Evolutionary conservation across 2,329 filamentous ascomycete genomes (phyloP), one percentile per base, ranked within the genome.

Genomic region (Emydomyces testavorans): DNA sequence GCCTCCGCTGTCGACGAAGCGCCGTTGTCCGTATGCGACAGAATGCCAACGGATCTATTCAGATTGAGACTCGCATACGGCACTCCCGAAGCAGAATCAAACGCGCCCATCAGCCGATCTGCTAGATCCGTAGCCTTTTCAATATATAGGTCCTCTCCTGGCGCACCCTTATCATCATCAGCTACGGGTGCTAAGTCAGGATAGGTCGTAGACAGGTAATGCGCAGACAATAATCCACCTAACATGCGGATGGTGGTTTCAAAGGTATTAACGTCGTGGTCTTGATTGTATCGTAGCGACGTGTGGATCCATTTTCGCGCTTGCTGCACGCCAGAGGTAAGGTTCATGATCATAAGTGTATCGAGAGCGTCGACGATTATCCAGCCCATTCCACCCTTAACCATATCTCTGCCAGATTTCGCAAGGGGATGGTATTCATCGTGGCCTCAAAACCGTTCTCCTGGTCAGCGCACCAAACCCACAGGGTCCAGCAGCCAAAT

Each of bases 191-290:
- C 88, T 55, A 94, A 73, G n/a, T 83, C 68, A 0, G 88, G 87
- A 56, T 82, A 90, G 47, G 78, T 76, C 20, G 79, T 92, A 18
- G 88, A 90, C n/a, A 98, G 74, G 65, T 96, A 96, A 64, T 98
- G 88, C 7, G 92, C 92, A 1, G 89, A 89, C 28, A 98, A 73
- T 35, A 98, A 72, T 8, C 92, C 92, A 13, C 92, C 92, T 42
- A 98, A 73, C 89, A 96, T 96, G 45, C 92, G 84, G 58, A 96
- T 96, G 0, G 90, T 96, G 6, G 90, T 96, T 70, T 98, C 92
- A 58, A 96, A 98, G 0, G 88, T 95, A 65, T 88, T 96, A 48
- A 98, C 90, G 62, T 95, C 87, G 63, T 95, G 88, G 59, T 95
- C 76, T 65, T 94, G 87, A 51, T 95, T 82, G 68, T 93, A 96